Evolutionary conservation across 495 filamentous ascomycete species (phyloP).

Genomic region (Baudoinia panamericana): DNA sequence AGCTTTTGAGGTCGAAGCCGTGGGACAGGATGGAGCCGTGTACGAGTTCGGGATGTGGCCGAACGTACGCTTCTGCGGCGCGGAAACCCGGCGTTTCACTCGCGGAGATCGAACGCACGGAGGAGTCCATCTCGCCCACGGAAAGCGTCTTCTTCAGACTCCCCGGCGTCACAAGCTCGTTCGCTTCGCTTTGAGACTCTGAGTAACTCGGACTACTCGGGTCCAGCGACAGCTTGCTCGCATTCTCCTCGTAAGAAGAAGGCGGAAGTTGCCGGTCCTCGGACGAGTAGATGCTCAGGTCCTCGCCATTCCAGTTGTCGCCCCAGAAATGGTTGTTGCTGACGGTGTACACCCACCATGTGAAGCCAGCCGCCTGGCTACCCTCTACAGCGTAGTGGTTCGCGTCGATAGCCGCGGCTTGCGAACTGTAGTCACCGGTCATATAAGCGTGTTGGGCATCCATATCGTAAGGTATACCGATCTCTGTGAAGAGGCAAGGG

Average conservation of each 20-base stretch:
- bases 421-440: constrained; percentile 90
- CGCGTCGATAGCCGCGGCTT: constrained; percentile 89
- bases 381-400: constrained; percentile 90
- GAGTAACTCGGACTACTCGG: constrained; percentile 46
- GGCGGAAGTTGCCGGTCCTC: constrained; percentile 58
- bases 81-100: constrained; percentile 57
- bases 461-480: constrained; percentile 98
- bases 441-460: constrained; percentile 88
- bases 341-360: constrained; percentile 74
- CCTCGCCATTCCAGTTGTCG: constrained; percentile 95
- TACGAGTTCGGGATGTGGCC: constrained; percentile 66
- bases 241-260: constrained; percentile 5
- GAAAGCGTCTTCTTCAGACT: constrained; percentile 63
- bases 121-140: constrained; percentile 39
- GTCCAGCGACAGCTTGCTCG: constrained; percentile 33
- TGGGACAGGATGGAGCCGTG: constrained; percentile 54
- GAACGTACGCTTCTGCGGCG: constrained; percentile 82
- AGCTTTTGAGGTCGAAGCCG: constrained; percentile 51
- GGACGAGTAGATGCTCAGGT: constrained; percentile 74
- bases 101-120: constrained; percentile 31
- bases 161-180: constrained; percentile 40
- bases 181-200: constrained; percentile 36
- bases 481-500: constrained; percentile 84
- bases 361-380: constrained; percentile 65
- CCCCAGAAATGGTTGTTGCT: constrained; percentile 82